Conservation (phyloP, 768 basidiomycete genomes). For the Rhizopogon vinicolor region DNA sequence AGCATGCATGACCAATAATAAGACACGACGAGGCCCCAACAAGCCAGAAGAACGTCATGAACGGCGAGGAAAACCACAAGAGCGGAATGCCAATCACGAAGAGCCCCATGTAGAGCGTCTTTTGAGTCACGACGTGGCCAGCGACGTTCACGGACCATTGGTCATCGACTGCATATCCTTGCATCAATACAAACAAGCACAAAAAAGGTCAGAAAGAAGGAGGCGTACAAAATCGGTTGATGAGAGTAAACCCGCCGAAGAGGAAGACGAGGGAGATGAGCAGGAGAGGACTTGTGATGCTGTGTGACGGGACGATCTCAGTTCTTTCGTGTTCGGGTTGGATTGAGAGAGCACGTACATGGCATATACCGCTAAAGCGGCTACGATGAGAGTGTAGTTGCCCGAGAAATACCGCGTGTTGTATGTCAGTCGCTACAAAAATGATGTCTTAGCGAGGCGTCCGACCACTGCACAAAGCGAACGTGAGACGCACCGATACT, state of each 20-base stretch:
- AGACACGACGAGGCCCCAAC: slow-evolving; percentile 82
- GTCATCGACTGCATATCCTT: background rate
- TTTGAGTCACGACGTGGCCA: slow-evolving; percentile 80
- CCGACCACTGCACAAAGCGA: background rate
- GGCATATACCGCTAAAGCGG: slow-evolving; percentile 79
- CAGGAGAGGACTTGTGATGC: slow-evolving; percentile 78
- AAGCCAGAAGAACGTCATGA: slow-evolving; percentile 90
- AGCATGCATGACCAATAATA: slow-evolving; percentile 79
- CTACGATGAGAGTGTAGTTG: slow-evolving; percentile 83
- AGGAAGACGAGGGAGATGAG: slow-evolving; percentile 84
- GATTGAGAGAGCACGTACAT: slow-evolving; percentile 45
- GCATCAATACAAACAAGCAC: background rate
- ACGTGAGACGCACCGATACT: slow-evolving; percentile 50
- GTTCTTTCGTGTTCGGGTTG: background rate
- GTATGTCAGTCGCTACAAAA: slow-evolving; percentile 79
- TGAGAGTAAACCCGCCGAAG: slow-evolving; percentile 84
- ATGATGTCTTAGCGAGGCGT: background rate
- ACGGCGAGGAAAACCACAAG: slow-evolving; percentile 72
- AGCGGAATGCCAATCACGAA: slow-evolving; percentile 92
- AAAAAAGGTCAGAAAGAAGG: background rate
- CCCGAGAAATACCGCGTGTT: slow-evolving; percentile 91
- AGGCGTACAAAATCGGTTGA: slow-evolving; percentile 81
- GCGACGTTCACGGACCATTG: slow-evolving; percentile 62
- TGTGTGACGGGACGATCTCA: slow-evolving; percentile 19
- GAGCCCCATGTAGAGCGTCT: slow-evolving; percentile 80